Conservation (phyloP, 202 grass and related monocot species). For the Panicum hallii region DNA sequence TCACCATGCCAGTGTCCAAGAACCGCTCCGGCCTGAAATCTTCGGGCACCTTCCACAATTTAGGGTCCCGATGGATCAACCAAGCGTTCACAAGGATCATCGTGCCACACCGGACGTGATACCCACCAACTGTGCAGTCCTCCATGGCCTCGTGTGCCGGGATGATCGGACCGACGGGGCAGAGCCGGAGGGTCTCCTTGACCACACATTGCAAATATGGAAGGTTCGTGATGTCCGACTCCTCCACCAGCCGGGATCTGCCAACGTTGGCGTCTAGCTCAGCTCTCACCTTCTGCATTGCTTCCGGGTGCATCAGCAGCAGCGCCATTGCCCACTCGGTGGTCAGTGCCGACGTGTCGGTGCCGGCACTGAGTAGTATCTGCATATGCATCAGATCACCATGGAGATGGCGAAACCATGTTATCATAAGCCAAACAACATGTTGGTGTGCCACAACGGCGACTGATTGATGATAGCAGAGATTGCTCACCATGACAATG, state of each 20-base stretch:
- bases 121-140: slow-evolving; percentile 56
- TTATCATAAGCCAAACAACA: not conserved
- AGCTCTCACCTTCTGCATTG: slow-evolving; percentile 41
- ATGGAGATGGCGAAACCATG: not conserved
- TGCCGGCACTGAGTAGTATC: slow-evolving; percentile 42
- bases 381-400: not conserved
- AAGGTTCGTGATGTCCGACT: slow-evolving; percentile 58
- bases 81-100: slow-evolving; percentile 72
- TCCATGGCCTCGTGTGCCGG: slow-evolving; percentile 46
- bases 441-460: not conserved
- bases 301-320: slow-evolving; percentile 53
- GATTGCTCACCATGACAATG: slow-evolving; percentile 53
- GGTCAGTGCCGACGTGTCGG: slow-evolving; percentile 61
- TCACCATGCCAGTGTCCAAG: not conserved
- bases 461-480: not conserved
- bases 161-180: slow-evolving; percentile 32
- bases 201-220: slow-evolving; percentile 63
- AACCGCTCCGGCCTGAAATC: slow-evolving; percentile 66
- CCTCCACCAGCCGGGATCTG: slow-evolving; percentile 44
- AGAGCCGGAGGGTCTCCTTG: slow-evolving; percentile 70
- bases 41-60: slow-evolving; percentile 50
- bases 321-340: slow-evolving; percentile 67
- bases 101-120: slow-evolving; percentile 50
- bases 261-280: slow-evolving; percentile 58
- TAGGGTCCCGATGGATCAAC: slow-evolving; percentile 59